Percentiles rank a stretch among this genome's conserved stretches.
Evolutionary conservation across 148 eudicot genomes (phyloP).

Genomic region (Mesembryanthemum crystallinum): DNA sequence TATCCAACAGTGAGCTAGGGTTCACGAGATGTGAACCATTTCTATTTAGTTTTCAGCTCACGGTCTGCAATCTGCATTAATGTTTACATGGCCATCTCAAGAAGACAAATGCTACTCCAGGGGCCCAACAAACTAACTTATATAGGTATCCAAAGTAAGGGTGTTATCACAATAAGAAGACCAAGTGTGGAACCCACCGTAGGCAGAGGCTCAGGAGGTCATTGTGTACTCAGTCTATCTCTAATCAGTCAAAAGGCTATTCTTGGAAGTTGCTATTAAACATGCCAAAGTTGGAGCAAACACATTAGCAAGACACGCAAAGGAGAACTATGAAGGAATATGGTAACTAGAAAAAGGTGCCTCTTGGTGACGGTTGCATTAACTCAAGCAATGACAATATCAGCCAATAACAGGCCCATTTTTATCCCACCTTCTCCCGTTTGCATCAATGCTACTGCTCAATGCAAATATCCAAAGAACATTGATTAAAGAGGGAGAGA

Average conservation of each 20-base stretch:
- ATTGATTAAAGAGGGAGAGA: background rate
- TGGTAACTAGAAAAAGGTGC: background rate
- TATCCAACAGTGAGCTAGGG: background rate
- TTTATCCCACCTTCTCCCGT: background rate
- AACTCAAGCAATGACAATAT: background rate
- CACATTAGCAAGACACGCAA: background rate
- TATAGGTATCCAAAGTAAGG: background rate
- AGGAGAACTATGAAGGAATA: no score
- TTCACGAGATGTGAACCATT: background rate
- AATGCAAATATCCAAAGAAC: background rate
- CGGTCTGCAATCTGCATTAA: background rate
- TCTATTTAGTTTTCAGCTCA: background rate
- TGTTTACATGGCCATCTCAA: background rate
- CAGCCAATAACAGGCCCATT: background rate
- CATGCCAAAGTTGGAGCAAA: background rate
- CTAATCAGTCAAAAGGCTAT: background rate
- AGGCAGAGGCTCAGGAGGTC: background rate
- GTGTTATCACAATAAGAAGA: background rate
- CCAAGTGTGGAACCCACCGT: background rate
- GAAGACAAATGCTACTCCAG: background rate
- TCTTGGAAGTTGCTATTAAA: background rate
- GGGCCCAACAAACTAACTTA: background rate
- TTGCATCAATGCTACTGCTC: background rate
- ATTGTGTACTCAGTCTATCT: background rate
- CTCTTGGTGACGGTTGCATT: background rate